These are phyloP conservation scores for Trichoderma lentiforme DNA, from an alignment of 2,329 filamentous ascomycete genomes.

Conservation along the genomic window DNA sequence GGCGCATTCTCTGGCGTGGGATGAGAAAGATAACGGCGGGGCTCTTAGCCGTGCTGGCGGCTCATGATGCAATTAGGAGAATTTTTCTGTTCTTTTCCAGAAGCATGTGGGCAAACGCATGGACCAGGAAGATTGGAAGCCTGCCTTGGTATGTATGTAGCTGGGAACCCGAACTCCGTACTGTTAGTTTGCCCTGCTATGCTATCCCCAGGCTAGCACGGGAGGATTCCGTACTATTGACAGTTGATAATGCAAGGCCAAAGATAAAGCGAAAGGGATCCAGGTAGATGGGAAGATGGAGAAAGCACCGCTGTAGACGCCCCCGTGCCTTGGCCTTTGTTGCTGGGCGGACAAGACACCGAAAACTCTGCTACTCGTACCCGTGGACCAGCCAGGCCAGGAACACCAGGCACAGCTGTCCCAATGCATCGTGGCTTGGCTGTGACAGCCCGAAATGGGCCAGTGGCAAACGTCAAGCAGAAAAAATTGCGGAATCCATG, in stretches of 20 bases:
- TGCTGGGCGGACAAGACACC: neutral
- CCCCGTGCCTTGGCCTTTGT: neutral
- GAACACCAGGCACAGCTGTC: neutral
- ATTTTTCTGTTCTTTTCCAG: conserved; percentile 12
- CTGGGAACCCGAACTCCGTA: neutral
- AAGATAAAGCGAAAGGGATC: neutral
- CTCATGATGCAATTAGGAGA: conserved; percentile 18
- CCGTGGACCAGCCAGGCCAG: neutral
- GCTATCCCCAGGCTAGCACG: neutral
- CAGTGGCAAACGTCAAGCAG: conserved; percentile 4
- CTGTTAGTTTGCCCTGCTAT: neutral
- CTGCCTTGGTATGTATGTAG: neutral
- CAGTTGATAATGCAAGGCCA: neutral
- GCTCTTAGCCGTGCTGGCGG: neutral
- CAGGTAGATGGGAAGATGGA: neutral
- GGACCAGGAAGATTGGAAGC: neutral
- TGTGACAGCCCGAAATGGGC: neutral
- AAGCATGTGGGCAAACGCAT: conserved; percentile 17
- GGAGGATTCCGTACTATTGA: neutral
- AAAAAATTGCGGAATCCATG: neutral
- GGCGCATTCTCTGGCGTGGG: neutral
- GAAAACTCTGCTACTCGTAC: neutral
- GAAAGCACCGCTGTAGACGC: neutral
- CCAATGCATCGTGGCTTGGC: conserved; percentile 8
- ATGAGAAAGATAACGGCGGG: conserved; percentile 16